Evolutionary conservation across 2,329 filamentous ascomycete genomes (phyloP), one percentile per base, ranked within the genome.

Genomic region (Domatiomyces catenatus): DNA sequence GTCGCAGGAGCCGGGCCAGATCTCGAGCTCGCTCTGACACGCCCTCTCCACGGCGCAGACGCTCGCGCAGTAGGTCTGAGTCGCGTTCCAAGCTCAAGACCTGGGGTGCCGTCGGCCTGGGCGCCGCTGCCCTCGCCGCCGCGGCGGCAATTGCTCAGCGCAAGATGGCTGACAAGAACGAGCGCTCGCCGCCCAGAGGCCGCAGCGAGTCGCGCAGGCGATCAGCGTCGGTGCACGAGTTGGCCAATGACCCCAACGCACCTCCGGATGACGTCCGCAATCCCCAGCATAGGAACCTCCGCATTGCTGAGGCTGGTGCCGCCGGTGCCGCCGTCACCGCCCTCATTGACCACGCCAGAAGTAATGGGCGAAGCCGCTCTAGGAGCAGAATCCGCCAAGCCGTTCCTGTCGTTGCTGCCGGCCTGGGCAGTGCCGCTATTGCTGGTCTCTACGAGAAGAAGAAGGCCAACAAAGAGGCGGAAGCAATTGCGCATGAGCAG

Each of bases 381-480:
- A 72, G 69, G 51, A 80, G 76, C 59, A 71, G 75, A 24, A 52
- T 80, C 39, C 69, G 75, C 52, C 67, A 75, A 54, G 77, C 75
- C 46, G 68, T 78, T 5, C 79, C 79, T 1, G 75, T 82, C 49
- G 73, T 76, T 57, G 78, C 76, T 42, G 76, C 77, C 48, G 79
- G 79, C 47, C 65, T 80, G 12, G 75, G 76, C 45, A 77, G 75
- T 56, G 79, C 79, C 42, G 79, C 77, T 12, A 68, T 78, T 28
- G 75, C 79, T 51, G 76, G 75, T 20, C 62, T 82, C 15, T 82
- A 81, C 59, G 79, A 82, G 64, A 79, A 74, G 59, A 75, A 73
- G 53, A 79, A 80, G 64, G 75, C 71, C 42, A 77, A 76, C 62
- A 74, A 73, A 60, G 69, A 71, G 52, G 64, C 69, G 47, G 60